A percentile compares a stretch with the other conserved stretches of the same genome.
phyloP scores from a whole-genome alignment of 805 yeast genomes.

The Lipomyces orientalis region DNA sequence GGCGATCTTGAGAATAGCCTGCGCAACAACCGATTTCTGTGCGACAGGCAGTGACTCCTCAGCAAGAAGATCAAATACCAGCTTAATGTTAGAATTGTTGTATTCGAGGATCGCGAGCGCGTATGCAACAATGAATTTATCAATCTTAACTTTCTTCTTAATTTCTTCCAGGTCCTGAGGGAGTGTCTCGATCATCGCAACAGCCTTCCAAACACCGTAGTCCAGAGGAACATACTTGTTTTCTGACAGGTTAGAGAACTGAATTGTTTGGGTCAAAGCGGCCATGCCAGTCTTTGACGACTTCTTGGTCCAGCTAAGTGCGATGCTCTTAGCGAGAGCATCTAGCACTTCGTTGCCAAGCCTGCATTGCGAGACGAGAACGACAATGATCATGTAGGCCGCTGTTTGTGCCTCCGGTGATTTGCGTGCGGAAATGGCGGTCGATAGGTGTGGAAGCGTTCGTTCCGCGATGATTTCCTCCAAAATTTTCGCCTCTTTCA shows the following conservation, averaged over 20 bases:
- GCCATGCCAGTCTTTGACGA: conserved; percentile 31
- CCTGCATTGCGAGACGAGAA: conserved; percentile 73
- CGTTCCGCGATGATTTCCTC: conserved; percentile 46
- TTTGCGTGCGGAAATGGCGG: conserved; percentile 39
- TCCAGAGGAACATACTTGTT: conserved; percentile 34
- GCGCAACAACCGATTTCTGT: conserved; percentile 18
- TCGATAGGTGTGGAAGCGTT: conserved; percentile 46
- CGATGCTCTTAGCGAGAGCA: conserved; percentile 67
- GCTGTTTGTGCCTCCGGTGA: conserved; percentile 72
- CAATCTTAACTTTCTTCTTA: conserved; percentile 44
- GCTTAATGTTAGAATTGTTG: conserved; percentile 45
- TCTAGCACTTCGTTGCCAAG: conserved; percentile 59
- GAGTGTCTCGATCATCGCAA: conserved; percentile 39
- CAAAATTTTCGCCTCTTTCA: conserved; percentile 50
- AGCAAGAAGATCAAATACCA: conserved; percentile 18
- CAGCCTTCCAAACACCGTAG: conserved; percentile 26
- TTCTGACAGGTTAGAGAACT: conserved; percentile 33
- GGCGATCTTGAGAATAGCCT: conserved; percentile 15
- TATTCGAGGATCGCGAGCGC: conserved; percentile 53
- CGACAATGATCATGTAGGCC: conserved; percentile 81
- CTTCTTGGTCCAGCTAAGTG: conserved; percentile 49
- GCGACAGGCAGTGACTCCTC: conserved; percentile 9
- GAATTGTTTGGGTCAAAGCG: conserved; percentile 31
- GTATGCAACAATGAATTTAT: conserved; percentile 54
- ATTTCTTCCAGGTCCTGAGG: conserved; percentile 39